These are phyloP conservation scores for Parietichytrium sp. DNA, from an alignment of 108 stramenopile species.

Conservation along the genomic window DNA sequence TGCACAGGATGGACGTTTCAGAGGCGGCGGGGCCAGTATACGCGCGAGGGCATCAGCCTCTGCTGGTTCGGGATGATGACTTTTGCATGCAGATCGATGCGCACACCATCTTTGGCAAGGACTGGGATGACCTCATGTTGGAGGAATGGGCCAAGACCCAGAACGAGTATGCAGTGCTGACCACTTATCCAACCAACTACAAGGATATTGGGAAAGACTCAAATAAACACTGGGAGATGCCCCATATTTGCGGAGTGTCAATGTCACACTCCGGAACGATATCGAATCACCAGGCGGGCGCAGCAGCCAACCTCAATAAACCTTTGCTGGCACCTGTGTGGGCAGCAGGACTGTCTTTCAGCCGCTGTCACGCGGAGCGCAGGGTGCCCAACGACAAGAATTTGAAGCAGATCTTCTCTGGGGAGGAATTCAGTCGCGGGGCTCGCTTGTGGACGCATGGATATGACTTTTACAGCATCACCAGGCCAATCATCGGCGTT, in stretches of 20 bases:
- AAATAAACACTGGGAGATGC: slow-evolving; percentile 41
- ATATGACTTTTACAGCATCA: slow-evolving; percentile 82
- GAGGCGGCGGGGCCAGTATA: slow-evolving; percentile 65
- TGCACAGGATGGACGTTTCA: slow-evolving; percentile 67
- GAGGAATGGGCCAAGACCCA: slow-evolving; percentile 71
- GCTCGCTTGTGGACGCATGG: slow-evolving; percentile 77
- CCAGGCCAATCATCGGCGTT: slow-evolving; percentile 68
- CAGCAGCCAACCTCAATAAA: slow-evolving; percentile 62
- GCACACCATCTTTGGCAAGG: slow-evolving; percentile 73
- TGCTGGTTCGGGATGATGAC: slow-evolving; percentile 86
- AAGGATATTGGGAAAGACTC: slow-evolving; percentile 57
- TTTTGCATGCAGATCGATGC: slow-evolving; percentile 96
- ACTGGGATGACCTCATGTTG: slow-evolving; percentile 76
- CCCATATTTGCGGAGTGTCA: slow-evolving; percentile 32
- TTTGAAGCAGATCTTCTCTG: slow-evolving; percentile 74
- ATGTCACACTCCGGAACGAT: background rate
- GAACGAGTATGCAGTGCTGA: slow-evolving; percentile 90
- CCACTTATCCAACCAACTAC: slow-evolving; percentile 68
- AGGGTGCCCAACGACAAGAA: slow-evolving; percentile 86
- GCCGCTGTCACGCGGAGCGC: slow-evolving; percentile 87
- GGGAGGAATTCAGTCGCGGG: slow-evolving; percentile 82
- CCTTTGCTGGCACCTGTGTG: slow-evolving; percentile 78
- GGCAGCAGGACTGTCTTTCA: slow-evolving; percentile 83
- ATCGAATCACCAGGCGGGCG: slow-evolving; percentile 62
- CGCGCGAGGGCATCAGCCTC: slow-evolving; percentile 70